Evolutionary conservation across 2,329 filamentous ascomycete species (phyloP).

Genomic region (Aciculosporium take): DNA sequence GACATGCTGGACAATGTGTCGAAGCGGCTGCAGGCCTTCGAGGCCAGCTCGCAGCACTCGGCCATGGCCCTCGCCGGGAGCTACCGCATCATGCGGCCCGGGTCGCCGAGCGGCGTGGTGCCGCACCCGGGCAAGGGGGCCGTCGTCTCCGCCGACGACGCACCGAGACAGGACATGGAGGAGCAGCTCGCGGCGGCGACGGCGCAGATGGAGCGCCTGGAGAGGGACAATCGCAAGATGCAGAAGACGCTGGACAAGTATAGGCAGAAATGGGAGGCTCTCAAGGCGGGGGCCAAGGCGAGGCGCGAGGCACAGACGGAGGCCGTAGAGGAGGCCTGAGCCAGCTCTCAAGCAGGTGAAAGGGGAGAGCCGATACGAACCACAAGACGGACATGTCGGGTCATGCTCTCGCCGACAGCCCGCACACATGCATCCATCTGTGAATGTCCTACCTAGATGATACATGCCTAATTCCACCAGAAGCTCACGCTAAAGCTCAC

Average conservation of each 20-base stretch:
- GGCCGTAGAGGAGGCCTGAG: slow-evolving; percentile 20
- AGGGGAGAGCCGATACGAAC: no score
- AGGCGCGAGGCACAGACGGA: slow-evolving; percentile 25
- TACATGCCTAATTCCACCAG: slow-evolving; percentile 62
- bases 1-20: slow-evolving; percentile 75
- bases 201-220: slow-evolving; percentile 49
- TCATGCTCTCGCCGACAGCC: no score
- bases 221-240: slow-evolving; percentile 45
- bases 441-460: no score
- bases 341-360: no score
- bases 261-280: slow-evolving; percentile 45
- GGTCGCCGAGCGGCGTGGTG: slow-evolving; percentile 27
- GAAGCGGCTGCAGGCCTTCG: slow-evolving; percentile 81
- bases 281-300: slow-evolving; percentile 48
- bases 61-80: slow-evolving; percentile 79
- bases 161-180: slow-evolving; percentile 46
- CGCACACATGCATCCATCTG: no score
- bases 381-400: no score
- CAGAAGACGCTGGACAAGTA: slow-evolving; percentile 43
- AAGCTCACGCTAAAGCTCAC: slow-evolving; percentile 92
- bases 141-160: slow-evolving; percentile 16
- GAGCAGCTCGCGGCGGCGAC: slow-evolving; percentile 44
- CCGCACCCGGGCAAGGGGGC: slow-evolving; percentile 14
- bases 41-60: slow-evolving; percentile 79
- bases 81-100: slow-evolving; percentile 46